These are phyloP conservation scores for Melaleuca alternifolia DNA, from an alignment of 345 rosid species.

Conservation along the genomic window DNA sequence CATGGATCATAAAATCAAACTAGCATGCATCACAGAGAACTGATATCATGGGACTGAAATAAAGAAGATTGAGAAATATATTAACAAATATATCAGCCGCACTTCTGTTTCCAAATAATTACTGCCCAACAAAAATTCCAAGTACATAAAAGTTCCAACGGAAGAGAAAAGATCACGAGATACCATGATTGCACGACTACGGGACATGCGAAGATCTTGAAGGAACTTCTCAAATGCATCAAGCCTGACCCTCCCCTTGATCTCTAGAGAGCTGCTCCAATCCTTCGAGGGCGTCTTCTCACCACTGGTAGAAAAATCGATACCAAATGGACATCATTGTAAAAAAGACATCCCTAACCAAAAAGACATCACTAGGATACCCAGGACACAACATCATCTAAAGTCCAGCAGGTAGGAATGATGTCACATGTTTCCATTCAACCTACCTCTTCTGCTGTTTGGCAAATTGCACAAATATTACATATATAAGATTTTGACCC, in stretches of 20 bases:
- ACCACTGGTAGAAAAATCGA: slow-evolving; percentile 45
- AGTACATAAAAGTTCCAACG: not conserved
- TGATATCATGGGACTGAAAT: not conserved
- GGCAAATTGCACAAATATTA: no score
- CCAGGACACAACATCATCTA: not conserved
- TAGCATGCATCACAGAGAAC: not conserved
- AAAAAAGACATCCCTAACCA: not conserved
- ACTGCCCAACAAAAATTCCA: not conserved
- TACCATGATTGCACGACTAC: slow-evolving; percentile 95
- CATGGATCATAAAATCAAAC: not conserved
- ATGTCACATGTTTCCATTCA: no score
- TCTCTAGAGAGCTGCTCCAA: slow-evolving; percentile 66
- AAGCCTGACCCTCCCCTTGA: slow-evolving; percentile 88
- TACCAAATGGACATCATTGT: not conserved
- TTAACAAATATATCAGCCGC: not conserved
- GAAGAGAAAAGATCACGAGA: not conserved
- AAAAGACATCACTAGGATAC: not conserved
- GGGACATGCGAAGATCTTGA: slow-evolving; percentile 85
- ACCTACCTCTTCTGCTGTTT: no score
- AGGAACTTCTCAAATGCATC: slow-evolving; percentile 95
- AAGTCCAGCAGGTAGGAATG: no score
- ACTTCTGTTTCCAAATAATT: not conserved
- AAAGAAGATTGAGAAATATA: not conserved
- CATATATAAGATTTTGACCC: no score
- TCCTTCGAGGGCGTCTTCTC: slow-evolving; percentile 54